phyloP scores from a whole-genome alignment of 139 green algal species.

The Asterochloris erici region DNA sequence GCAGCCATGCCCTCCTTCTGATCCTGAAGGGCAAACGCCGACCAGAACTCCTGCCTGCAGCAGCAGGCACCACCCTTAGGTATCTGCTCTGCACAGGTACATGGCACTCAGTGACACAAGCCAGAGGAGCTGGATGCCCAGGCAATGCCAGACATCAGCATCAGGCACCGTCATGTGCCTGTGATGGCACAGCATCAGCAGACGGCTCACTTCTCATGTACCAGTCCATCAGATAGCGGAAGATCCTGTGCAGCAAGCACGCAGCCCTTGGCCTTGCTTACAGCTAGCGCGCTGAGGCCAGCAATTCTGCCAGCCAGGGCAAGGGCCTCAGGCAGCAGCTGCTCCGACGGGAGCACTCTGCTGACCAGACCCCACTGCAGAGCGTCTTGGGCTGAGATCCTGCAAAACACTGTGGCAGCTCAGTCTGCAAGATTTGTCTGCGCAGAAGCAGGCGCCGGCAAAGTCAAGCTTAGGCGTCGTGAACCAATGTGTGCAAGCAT shows the following conservation, averaged over 20 bases:
- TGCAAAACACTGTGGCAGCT: not conserved
- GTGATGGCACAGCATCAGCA: not conserved
- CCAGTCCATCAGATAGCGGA: conserved; percentile 32
- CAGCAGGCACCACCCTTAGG: not conserved
- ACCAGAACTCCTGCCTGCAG: conserved; percentile 52
- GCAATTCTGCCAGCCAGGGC: conserved; percentile 46
- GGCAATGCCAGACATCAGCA: not conserved
- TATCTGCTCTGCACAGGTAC: too few species aligned
- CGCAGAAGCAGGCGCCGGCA: too few species aligned
- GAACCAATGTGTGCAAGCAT: too few species aligned
- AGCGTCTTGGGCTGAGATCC: conserved; percentile 46
- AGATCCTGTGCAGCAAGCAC: conserved; percentile 40
- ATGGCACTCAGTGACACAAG: too few species aligned
- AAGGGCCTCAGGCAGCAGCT: conserved; percentile 45
- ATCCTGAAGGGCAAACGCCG: conserved; percentile 59
- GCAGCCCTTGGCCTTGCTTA: conserved; percentile 56
- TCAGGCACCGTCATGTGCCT: not conserved
- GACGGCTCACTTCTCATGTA: conserved; percentile 34
- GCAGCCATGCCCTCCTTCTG: conserved; percentile 69
- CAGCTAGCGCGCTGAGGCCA: conserved; percentile 20
- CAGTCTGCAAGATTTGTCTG: too few species aligned
- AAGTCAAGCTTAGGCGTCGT: too few species aligned
- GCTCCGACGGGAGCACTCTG: conserved; percentile 37
- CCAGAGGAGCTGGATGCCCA: not conserved
- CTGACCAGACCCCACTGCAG: conserved; percentile 43